These are phyloP conservation scores for Blastocystis sp. DNA, from an alignment of 352 stramenopile genomes.

Conservation along the genomic window DNA sequence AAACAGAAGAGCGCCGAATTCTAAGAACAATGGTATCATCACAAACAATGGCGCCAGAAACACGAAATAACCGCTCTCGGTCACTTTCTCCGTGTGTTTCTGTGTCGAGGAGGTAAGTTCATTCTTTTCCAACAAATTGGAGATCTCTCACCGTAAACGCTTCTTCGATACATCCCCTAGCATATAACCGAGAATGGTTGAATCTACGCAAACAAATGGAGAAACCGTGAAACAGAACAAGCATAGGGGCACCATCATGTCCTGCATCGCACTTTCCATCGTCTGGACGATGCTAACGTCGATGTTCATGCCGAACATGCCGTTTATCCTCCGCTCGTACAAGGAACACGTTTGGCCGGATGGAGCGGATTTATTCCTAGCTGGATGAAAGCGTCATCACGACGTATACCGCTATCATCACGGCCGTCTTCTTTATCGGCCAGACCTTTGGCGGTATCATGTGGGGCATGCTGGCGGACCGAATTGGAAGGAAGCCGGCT, in stretches of 20 bases:
- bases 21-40: background rate
- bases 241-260: slow-evolving; percentile 23
- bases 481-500: slow-evolving; percentile 1
- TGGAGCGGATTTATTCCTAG: background rate
- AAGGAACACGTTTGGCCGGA: background rate
- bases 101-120: too few relatives aligned
- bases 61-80: too few relatives aligned
- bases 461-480: slow-evolving; percentile 10
- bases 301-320: background rate
- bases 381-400: background rate
- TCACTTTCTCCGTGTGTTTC: too few relatives aligned
- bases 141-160: too few relatives aligned
- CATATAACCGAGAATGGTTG: too few relatives aligned
- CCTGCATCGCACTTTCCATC: slow-evolving; percentile 7
- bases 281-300: background rate
- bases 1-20: background rate
- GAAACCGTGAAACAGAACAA: too few relatives aligned
- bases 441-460: background rate
- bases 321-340: slow-evolving; percentile 15
- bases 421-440: slow-evolving; percentile 15
- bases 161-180: too few relatives aligned
- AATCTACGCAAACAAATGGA: too few relatives aligned
- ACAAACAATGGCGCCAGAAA: too few relatives aligned
- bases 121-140: too few relatives aligned
- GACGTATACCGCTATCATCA: slow-evolving; percentile 1